Percentiles rank a stretch among this genome's conserved stretches.
Conservation (phyloP, 352 stramenopile species). For the Plasmopara muralis region DNA sequence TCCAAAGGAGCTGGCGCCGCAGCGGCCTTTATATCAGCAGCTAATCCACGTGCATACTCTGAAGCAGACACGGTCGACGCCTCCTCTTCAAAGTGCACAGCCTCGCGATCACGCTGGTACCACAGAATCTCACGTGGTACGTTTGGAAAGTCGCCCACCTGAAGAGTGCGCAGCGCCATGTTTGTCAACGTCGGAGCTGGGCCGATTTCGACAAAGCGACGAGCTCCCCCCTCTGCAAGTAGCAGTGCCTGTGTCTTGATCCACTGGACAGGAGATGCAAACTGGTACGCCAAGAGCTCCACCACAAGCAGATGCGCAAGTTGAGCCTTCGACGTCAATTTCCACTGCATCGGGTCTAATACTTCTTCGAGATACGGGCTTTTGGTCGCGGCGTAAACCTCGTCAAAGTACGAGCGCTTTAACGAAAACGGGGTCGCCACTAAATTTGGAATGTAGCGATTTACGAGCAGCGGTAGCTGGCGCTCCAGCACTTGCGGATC, state of each 20-base stretch:
- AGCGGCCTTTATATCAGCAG: constrained; percentile 28
- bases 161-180: constrained; percentile 75
- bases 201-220: constrained; percentile 80
- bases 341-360: constrained; percentile 64
- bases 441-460: constrained; percentile 84
- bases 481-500: constrained; percentile 54
- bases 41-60: constrained; percentile 43
- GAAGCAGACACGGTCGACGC: constrained; percentile 56
- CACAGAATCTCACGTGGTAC: constrained; percentile 65
- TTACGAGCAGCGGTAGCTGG: constrained; percentile 60
- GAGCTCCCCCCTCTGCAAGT: constrained; percentile 53
- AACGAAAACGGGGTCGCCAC: constrained; percentile 75
- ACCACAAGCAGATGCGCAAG: constrained; percentile 72
- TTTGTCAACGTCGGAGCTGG: constrained; percentile 75
- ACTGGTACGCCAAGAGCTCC: constrained; percentile 85
- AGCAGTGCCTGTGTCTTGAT: constrained; percentile 82
- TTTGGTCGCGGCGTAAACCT: constrained; percentile 64
- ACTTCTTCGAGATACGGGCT: constrained; percentile 63
- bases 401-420: constrained; percentile 66
- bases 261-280: constrained; percentile 85
- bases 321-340: constrained; percentile 57
- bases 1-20: constrained; percentile 23
- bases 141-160: constrained; percentile 55
- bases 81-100: constrained; percentile 73
- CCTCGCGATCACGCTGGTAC: constrained; percentile 78